Evolutionary conservation across 345 rosid genomes (phyloP), one percentile per base, ranked within the genome.

Genomic region (Moringa oleifera): DNA sequence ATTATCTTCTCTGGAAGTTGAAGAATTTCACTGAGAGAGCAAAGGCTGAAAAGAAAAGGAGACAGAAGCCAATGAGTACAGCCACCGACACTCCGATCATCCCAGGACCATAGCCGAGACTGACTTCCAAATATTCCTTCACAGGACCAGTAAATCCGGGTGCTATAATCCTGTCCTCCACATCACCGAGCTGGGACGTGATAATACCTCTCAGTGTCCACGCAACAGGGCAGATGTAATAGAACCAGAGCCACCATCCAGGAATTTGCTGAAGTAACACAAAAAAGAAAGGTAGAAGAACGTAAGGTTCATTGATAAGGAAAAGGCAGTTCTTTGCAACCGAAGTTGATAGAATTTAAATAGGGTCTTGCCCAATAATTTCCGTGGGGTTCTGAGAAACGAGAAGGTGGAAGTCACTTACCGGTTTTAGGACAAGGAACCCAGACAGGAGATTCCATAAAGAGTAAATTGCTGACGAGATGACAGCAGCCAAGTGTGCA

Each of bases 221-320:
- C 18, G 96, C 85, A 64, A 87, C 74, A 23, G 96, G 97, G 71
- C 85, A 76, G 24, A 93, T 81, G 78, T 87, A 80, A 72, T 87
- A 84, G 81, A 90, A 90, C 96, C 98, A 93, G 46, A 93, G 69
- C 98, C 97, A 90, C 98, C 97, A 93, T 68, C 75, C 88, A 0
- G 96, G 97, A 53, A 93, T 87, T 54, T 52, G 71, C 98, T 92
- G 79, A 41, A 41, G 12, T 41, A 41, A 41, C 12, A 41, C 6
- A 41, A 9, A 41, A 5, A 41, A 5, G 13, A 5, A 41, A 41
- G 12, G n/a, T n/a, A n/a, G n/a, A n/a, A n/a, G n/a, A n/a, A n/a
- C n/a, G 33, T 22, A 25, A 19, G 7, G 31, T 11, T 22, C 3
- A 25, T 56, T 23, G 1, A 11, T 23, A 28, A 0, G n/a, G 7